A percentile compares a stretch with the other conserved stretches of the same genome.
Conservation (phyloP, 495 filamentous ascomycete genomes). For the Xylaria intraflava region DNA sequence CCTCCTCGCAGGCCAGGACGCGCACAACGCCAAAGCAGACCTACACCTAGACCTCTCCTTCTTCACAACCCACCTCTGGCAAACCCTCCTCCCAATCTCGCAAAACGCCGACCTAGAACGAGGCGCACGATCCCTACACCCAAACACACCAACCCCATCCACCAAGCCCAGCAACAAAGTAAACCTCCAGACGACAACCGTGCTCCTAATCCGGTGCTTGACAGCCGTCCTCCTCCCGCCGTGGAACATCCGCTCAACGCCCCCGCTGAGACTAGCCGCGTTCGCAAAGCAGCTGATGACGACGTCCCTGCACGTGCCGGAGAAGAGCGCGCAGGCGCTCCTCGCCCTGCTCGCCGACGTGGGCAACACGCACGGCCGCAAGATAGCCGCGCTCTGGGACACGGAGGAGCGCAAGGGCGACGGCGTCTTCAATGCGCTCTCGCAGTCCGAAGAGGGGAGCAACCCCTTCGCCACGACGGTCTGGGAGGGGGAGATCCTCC, state of each 20-base stretch:
- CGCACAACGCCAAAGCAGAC: slow-evolving; percentile 51
- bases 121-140: slow-evolving; percentile 69
- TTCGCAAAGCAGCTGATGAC: slow-evolving; percentile 92
- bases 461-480: slow-evolving; percentile 75
- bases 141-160: slow-evolving; percentile 18
- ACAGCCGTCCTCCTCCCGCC: slow-evolving; percentile 68
- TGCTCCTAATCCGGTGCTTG: slow-evolving; percentile 80
- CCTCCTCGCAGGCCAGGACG: slow-evolving; percentile 83
- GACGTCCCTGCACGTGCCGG: slow-evolving; percentile 73
- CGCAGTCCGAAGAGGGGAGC: slow-evolving; percentile 26
- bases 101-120: slow-evolving; percentile 82
- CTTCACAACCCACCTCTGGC: slow-evolving; percentile 91
- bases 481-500: slow-evolving; percentile 88
- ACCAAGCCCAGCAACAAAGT: slow-evolving; percentile 53
- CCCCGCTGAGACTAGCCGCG: slow-evolving; percentile 72
- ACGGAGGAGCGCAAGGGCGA: slow-evolving; percentile 85
- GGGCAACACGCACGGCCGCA: slow-evolving; percentile 60
- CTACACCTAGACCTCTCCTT: slow-evolving; percentile 87
- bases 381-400: slow-evolving; percentile 68
- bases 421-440: slow-evolving; percentile 40
- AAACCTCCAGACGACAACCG: slow-evolving; percentile 87
- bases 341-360: slow-evolving; percentile 69
- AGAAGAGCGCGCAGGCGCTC: slow-evolving; percentile 75
- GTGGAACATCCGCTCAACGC: slow-evolving; percentile 53
- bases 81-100: slow-evolving; percentile 65